phyloP scores from a whole-genome alignment of 495 filamentous ascomycete genomes.

The Tuber borchii region DNA sequence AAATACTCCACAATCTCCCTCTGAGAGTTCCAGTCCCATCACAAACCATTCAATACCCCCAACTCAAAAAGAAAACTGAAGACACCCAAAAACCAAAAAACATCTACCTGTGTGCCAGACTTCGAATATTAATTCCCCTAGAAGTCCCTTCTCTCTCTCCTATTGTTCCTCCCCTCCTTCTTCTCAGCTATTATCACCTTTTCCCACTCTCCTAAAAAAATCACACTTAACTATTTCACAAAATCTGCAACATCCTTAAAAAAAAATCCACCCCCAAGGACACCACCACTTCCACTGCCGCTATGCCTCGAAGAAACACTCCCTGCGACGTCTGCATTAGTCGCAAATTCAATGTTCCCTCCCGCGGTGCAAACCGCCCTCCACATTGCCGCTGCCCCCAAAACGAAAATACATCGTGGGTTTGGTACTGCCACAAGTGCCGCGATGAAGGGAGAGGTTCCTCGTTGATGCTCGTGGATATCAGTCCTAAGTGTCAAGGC shows the following conservation, averaged over 20 bases:
- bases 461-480: background rate
- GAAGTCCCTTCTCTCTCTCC: background rate
- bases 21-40: background rate
- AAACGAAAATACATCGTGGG: background rate
- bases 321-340: background rate
- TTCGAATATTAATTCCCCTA: background rate
- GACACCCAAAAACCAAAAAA: background rate
- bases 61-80: background rate
- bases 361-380: background rate
- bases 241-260: background rate
- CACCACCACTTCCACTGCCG: background rate
- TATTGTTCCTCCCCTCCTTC: background rate
- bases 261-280: background rate
- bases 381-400: background rate
- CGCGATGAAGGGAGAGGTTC: rapidly evolving
- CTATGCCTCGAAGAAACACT: background rate
- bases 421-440: background rate
- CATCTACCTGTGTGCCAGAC: background rate
- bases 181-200: background rate
- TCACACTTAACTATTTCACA: background rate
- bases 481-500: background rate
- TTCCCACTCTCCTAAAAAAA: background rate
- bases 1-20: background rate
- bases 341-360: rapidly evolving
- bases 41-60: background rate